These are phyloP conservation scores for Teunomyces tritomae DNA, from an alignment of 805 yeast species.

Conservation along the genomic window DNA sequence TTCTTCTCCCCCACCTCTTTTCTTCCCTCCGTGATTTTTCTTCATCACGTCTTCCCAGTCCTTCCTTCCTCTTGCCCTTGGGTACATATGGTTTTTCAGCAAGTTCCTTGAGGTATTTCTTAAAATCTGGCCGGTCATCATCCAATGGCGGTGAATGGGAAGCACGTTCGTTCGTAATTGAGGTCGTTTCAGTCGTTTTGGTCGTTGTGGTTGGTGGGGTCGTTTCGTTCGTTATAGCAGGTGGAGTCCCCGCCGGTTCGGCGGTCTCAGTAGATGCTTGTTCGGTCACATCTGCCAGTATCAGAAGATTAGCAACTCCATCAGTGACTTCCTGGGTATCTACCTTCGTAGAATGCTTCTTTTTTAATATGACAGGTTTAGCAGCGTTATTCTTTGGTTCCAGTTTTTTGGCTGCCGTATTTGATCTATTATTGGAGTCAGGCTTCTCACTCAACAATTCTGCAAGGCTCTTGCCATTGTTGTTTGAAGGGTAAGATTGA, in stretches of 20 bases:
- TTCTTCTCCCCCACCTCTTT: neutral
- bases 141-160: neutral
- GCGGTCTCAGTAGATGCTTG: neutral
- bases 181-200: neutral
- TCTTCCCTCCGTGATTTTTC: neutral
- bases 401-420: conserved; percentile 11
- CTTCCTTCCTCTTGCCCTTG: conserved; percentile 12
- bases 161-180: neutral
- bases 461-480: conserved; percentile 37
- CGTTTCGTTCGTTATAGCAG: neutral
- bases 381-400: conserved; percentile 23
- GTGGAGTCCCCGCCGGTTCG: neutral
- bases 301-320: neutral
- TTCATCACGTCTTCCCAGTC: neutral
- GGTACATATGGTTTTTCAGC: conserved; percentile 14
- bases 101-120: conserved; percentile 28
- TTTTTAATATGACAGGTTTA: conserved; percentile 41
- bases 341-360: conserved; percentile 16
- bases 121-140: conserved; percentile 31
- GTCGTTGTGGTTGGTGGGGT: neutral
- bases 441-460: conserved; percentile 32
- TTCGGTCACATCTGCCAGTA: neutral
- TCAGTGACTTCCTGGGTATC: neutral
- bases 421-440: conserved; percentile 15
- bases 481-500: conserved; percentile 13